phyloP scores from a whole-genome alignment of 2,329 filamentous ascomycete species.

The Dactylellina cionopaga region DNA sequence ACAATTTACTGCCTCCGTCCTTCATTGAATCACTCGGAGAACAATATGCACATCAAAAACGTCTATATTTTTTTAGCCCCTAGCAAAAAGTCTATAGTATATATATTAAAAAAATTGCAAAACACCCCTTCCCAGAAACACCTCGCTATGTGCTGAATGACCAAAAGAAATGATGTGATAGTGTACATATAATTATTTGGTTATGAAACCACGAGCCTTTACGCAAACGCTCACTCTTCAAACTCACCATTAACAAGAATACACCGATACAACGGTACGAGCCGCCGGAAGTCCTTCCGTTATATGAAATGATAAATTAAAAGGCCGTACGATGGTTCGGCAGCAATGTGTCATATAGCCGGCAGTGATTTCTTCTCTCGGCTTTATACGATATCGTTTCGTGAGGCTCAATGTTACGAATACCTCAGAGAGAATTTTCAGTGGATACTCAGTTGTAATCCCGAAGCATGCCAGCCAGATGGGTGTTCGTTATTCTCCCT shows the following conservation, averaged over 20 bases:
- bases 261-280: neutral
- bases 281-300: neutral
- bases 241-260: too few species aligned
- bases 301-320: neutral
- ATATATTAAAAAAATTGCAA: too few species aligned
- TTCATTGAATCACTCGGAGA: too few species aligned
- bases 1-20: too few species aligned
- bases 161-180: neutral
- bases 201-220: neutral
- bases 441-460: conserved; percentile 33
- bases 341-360: too few species aligned
- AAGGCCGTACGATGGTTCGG: neutral
- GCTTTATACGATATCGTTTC: neutral
- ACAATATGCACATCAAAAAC: too few species aligned
- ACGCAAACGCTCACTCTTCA: too few species aligned
- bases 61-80: too few species aligned
- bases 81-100: too few species aligned
- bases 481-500: conserved; percentile 54
- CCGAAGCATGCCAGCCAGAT: conserved; percentile 52
- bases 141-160: conserved; percentile 22
- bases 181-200: neutral
- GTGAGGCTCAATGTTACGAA: neutral
- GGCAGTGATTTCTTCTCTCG: too few species aligned
- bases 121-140: conserved; percentile 5
- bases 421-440: neutral